Base-by-base conservation (phyloP, 2,329 filamentous ascomycete genomes). In the Setomelanomma holmii region DNA sequence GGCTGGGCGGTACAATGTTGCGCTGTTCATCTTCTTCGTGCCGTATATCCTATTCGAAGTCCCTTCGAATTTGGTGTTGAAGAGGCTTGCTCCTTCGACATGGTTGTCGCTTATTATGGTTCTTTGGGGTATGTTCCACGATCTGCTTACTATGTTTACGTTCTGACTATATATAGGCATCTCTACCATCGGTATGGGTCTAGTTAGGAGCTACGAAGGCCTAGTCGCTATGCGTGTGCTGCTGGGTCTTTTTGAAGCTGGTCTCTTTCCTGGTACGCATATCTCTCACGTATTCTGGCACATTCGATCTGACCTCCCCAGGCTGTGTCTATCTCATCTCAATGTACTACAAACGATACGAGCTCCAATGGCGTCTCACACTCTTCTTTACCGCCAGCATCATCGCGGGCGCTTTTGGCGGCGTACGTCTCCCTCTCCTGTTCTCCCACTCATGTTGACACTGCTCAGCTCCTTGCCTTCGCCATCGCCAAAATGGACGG, bases 401-500 rank as follows among this genome's bases (percentile, higher is more conserved):
- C 36, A 65, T 77, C 23, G 76, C 76, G 7, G 74, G 75, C 11
- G 75, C 72, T 7, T 76, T 78, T 40, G 72, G 75, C 21, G 76
- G 76, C 14, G 69, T 73, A 61, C 33, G 68, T 22, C 12, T 27
- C 20, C 17, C 16, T 10, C 19, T 3, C 8, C n/a, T 20, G 7
- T 10, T 11, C 17, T 4, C 24, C 21, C 8, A n/a, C n/a, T n/a
- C 35, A 17, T 19, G 6, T 14, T 33, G n/a, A 43, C 49, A 53
- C 40, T 52, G 16, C 10, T 5, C 36, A 72, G 63, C 63, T 78
- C 20, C 65, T 78, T 8, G 75, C 76, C 11, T 77, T 73, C 40
- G 72, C 70, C 16, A 87, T 89, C 58, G 77, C 76, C 17, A 89
- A 89, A 60, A 80, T 87, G 51, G 85, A 89, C 66, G 78, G 79